Evolutionary conservation across 2,329 filamentous ascomycete species (phyloP).

Genomic region (Xylogone sp.): DNA sequence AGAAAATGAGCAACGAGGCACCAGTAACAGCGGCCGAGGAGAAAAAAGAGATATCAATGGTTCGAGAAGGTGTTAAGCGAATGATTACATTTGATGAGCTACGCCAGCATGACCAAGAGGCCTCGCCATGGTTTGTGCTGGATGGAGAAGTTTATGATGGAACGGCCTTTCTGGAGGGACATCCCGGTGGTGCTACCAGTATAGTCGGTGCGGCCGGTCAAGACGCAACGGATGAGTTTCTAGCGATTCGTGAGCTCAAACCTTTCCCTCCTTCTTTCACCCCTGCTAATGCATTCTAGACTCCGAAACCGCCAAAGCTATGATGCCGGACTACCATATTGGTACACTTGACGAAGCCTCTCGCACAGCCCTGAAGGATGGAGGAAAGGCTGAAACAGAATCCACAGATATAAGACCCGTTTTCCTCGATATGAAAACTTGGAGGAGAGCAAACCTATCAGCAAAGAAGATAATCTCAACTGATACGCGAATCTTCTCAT

Average conservation of each 20-base stretch:
- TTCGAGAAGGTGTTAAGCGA: slow-evolving; percentile 59
- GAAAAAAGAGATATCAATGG: slow-evolving; percentile 71
- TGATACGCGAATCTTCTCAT: slow-evolving; percentile 79
- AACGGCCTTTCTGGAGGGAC: slow-evolving; percentile 71
- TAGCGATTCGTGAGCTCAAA: slow-evolving; percentile 73
- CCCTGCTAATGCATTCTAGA: slow-evolving; percentile 49
- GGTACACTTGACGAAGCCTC: slow-evolving; percentile 67
- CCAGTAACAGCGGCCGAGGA: slow-evolving; percentile 43
- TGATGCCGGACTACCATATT: slow-evolving; percentile 85
- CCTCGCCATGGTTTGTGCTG: slow-evolving; percentile 81
- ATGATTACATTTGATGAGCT: slow-evolving; percentile 70
- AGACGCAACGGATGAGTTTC: slow-evolving; percentile 83
- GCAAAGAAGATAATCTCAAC: slow-evolving; percentile 66
- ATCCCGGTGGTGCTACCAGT: slow-evolving; percentile 82
- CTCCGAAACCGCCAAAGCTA: slow-evolving; percentile 84
- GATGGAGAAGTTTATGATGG: slow-evolving; percentile 89
- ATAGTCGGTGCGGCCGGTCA: slow-evolving; percentile 79
- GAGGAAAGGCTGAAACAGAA: slow-evolving; percentile 34
- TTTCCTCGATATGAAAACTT: slow-evolving; percentile 69
- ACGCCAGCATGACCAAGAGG: slow-evolving; percentile 59
- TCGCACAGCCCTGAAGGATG: slow-evolving; percentile 46
- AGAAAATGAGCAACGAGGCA: slow-evolving; percentile 54
- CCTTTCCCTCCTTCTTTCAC: background rate
- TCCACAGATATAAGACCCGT: slow-evolving; percentile 42
- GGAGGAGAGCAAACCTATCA: slow-evolving; percentile 71